These are phyloP conservation scores for Actinidia arguta DNA, from an alignment of 179 eudicot species.

Conservation along the genomic window DNA sequence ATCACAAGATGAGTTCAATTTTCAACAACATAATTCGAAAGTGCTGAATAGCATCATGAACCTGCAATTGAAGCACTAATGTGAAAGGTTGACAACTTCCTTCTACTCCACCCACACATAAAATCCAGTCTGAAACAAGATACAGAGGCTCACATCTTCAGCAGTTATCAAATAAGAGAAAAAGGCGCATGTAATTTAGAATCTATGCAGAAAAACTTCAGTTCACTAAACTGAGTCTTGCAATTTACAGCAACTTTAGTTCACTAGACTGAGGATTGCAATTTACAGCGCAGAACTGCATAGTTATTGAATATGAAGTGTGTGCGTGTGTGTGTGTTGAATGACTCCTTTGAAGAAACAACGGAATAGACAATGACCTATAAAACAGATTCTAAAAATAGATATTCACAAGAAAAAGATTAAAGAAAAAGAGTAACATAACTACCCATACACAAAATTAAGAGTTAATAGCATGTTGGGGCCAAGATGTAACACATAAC, in stretches of 20 bases:
- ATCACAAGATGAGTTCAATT: neutral
- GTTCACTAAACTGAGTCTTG: neutral
- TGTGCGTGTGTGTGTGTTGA: too few species aligned
- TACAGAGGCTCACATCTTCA: neutral
- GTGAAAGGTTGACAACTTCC: constrained; percentile 32
- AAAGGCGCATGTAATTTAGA: neutral
- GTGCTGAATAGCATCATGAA: constrained; percentile 23
- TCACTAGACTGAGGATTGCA: neutral
- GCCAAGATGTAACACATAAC: neutral
- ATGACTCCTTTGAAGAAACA: neutral
- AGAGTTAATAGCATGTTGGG: neutral
- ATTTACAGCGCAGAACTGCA: neutral
- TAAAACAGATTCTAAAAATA: neutral
- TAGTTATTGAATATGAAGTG: neutral
- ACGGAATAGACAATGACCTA: neutral
- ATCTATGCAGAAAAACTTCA: neutral
- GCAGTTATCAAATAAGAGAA: neutral
- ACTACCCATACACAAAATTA: neutral
- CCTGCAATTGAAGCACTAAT: constrained; percentile 56
- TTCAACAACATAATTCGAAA: neutral
- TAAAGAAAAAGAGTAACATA: neutral
- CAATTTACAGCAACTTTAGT: neutral
- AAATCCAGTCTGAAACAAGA: constrained; percentile 48
- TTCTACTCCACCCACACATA: constrained; percentile 36
- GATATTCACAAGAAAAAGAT: neutral